Percentiles rank a stretch among this genome's conserved stretches.
phyloP scores from a whole-genome alignment of 139 green algal species.

The Raphidocelis subcapitata region DNA sequence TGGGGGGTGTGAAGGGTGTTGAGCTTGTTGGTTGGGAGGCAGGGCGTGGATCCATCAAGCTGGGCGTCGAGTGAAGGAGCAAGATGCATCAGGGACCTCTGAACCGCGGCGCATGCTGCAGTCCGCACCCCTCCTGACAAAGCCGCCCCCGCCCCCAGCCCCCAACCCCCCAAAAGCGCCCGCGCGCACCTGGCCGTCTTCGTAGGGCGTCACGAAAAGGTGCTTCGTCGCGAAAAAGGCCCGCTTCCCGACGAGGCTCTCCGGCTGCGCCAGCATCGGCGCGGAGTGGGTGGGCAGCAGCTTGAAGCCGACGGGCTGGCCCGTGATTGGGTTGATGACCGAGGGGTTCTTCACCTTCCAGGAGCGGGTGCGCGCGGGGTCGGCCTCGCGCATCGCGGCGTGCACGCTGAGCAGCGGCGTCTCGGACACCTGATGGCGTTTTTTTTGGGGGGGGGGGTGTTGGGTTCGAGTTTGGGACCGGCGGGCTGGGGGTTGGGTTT shows the following conservation, averaged over 20 bases:
- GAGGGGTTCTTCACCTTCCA: constrained; percentile 66
- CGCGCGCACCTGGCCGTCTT: constrained; percentile 61
- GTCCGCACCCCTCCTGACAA: too few relatives aligned
- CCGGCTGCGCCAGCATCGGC: constrained; percentile 39
- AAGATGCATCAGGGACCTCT: too few relatives aligned
- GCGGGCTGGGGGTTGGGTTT: too few relatives aligned
- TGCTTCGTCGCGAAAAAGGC: constrained; percentile 75
- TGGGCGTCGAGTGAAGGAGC: too few relatives aligned
- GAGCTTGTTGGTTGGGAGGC: too few relatives aligned
- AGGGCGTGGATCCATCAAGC: too few relatives aligned
- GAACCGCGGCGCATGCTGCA: too few relatives aligned
- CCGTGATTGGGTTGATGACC: constrained; percentile 56
- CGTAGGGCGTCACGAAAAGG: constrained; percentile 77
- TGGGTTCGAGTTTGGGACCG: too few relatives aligned
- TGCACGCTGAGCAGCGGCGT: constrained; percentile 63
- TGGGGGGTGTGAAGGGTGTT: too few relatives aligned
- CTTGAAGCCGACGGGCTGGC: constrained; percentile 69
- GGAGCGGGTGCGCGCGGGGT: constrained; percentile 1
- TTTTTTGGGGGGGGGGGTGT: constrained; percentile 67
- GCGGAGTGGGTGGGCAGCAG: constrained; percentile 49
- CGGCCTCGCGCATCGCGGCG: constrained; percentile 21
- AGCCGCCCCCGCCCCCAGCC: too few relatives aligned
- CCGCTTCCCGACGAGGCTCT: constrained; percentile 42
- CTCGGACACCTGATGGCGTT: constrained; percentile 41
- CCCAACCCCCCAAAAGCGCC: too few relatives aligned